Evolutionary conservation across 1,284 basidiomycete genomes (phyloP), one percentile per base, ranked within the genome.

Genomic region (Microbotryum lychnidis-dioicae): DNA sequence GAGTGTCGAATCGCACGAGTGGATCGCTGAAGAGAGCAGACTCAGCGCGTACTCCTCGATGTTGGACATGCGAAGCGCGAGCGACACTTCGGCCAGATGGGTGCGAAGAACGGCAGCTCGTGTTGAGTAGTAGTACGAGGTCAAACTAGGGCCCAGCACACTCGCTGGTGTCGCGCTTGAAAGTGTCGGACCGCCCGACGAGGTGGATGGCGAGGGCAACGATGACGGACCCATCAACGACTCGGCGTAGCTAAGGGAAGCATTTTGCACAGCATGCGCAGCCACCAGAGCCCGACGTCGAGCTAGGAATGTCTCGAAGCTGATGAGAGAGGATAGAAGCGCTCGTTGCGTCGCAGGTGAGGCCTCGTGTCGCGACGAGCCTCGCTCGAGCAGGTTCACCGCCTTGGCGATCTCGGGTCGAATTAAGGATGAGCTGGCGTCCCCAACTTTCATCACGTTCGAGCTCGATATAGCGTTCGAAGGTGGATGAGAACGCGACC

Each of bases 21-120:
- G 37, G 12, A 42, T 18, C 14, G 37, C 37, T 3, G 37, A 42
- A 12, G 37, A 42, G 16, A 42, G 37, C 14, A 42, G 14, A 42
- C 12, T 10, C 12, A 42, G 37, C 4, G 37, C 37, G 12, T 42
- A 42, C 12, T 72, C 18, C 50, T 49, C 20, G 51, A 53, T 53
- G 54, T 66, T 62, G 46, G 57, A 14, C 72, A 72, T 56, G 42
- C 20, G 31, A 46, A 60, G 55, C 16, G 69, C 63, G 55, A 68
- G 63, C 2, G 29, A n/a, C 47, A 64, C 62, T 31, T 70, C 69
- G 18, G 69, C 57, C 33, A 63, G 45, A 56, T 70, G 67, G 3
- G 69, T 56, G 37, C 56, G 18, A 47, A 70, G 47, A 31, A 61
- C 53, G 2, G 69, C 56, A 33, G 47, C 46, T n/a, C 69, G 62